A percentile compares a stretch with the other conserved stretches of the same genome.
These are phyloP conservation scores for Phialocephala subalpina DNA, from an alignment of 2,329 filamentous ascomycete genomes.

Conservation along the genomic window DNA sequence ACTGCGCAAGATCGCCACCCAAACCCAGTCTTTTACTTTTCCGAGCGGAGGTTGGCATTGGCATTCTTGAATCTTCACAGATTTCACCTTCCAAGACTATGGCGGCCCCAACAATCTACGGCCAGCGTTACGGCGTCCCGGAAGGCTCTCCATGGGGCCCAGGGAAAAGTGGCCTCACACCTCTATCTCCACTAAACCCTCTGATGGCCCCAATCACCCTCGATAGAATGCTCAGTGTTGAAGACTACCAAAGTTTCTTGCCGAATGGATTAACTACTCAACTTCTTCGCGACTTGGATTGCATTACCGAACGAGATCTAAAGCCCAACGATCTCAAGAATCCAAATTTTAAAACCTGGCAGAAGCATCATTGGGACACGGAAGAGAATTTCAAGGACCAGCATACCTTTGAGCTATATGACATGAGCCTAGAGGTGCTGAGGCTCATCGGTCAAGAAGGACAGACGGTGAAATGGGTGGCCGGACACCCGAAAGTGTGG, in stretches of 20 bases:
- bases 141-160: not conserved
- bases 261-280: not conserved
- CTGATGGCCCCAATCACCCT: not conserved
- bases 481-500: not conserved
- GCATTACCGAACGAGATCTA: conserved; percentile 1
- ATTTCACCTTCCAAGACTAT: not conserved
- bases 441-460: not conserved
- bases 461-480: not conserved
- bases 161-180: not conserved
- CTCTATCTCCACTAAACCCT: not conserved
- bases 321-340: not conserved
- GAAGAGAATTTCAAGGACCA: not conserved
- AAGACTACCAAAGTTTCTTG: not conserved
- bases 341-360: not conserved
- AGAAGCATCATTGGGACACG: not conserved
- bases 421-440: not conserved
- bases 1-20: not conserved
- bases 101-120: not conserved
- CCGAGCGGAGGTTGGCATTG: not conserved
- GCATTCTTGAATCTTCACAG: not conserved
- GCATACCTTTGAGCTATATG: not conserved
- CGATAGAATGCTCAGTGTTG: no score
- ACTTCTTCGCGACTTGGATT: not conserved
- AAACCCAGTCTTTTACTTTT: not conserved
- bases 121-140: not conserved